A percentile compares a stretch with the other conserved stretches of the same genome.
These are phyloP conservation scores for Xylaria sp. DNA, from an alignment of 2,329 filamentous ascomycete species.

Conservation along the genomic window DNA sequence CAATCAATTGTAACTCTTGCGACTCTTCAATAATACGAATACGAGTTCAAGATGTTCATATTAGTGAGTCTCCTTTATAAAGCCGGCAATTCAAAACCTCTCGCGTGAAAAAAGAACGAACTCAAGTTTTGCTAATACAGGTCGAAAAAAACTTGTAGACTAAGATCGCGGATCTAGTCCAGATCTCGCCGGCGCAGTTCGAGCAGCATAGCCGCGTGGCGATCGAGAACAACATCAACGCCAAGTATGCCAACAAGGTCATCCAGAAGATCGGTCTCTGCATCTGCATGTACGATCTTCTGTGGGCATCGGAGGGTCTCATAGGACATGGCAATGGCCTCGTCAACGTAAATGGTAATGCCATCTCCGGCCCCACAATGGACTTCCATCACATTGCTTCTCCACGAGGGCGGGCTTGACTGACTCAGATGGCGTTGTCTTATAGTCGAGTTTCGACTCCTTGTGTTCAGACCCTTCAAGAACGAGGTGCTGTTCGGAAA, in stretches of 20 bases:
- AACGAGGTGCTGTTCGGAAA: constrained; percentile 83
- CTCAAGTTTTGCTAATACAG: constrained; percentile 1
- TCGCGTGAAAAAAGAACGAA: background rate
- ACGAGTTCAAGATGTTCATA: constrained; percentile 17
- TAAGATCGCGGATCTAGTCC: constrained; percentile 88
- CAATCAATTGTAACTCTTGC: background rate
- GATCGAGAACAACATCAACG: constrained; percentile 94
- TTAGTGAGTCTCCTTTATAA: constrained; percentile 13
- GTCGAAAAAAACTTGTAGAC: constrained; percentile 52
- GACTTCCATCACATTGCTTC: background rate
- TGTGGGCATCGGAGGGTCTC: constrained; percentile 84
- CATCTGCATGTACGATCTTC: constrained; percentile 85
- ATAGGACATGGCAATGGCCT: constrained; percentile 90
- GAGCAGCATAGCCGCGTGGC: constrained; percentile 74
- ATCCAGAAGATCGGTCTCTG: constrained; percentile 93
- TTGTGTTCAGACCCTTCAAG: constrained; percentile 94
- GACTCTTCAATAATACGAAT: background rate
- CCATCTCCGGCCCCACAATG: background rate
- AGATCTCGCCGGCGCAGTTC: constrained; percentile 86
- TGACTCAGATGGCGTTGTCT: background rate
- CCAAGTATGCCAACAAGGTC: constrained; percentile 88
- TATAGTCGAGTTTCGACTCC: constrained; percentile 81
- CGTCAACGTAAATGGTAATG: constrained; percentile 83
- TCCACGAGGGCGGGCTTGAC: background rate
- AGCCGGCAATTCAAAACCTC: too few relatives aligned